Base-by-base conservation (phyloP, 192 early-diverging fungal genomes). In the Rhizophagus sp. region DNA sequence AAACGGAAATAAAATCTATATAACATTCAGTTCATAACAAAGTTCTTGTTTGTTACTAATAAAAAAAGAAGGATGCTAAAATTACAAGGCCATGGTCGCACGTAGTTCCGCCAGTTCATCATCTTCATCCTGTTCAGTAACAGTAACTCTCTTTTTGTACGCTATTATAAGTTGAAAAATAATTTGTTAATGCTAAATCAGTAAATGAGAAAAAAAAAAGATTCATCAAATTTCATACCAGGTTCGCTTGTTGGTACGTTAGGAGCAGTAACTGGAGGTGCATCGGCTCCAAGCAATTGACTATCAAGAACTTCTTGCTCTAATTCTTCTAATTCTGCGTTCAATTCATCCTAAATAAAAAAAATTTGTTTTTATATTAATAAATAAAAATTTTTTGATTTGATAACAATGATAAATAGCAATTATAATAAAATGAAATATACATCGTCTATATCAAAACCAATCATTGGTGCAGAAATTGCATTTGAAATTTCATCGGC, bases 401-500 rank as follows among this genome's bases (percentile, higher is more conserved):
- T 62, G 27, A 27, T 9, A n/a, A 80, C 12, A 30, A 3, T 36
- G 34, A 36, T 36, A 36, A 36, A 30, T 30, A 30, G 30, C 25
- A 1, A 41, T 47, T 68, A 19, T 22, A 82, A 44, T n/a, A 72
- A 78, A 79, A 27, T 13, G 73, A 49, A 27, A 12, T 50, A 75
- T 44, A 90, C 89, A 82, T 98, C 97, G 80, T 99, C 97, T 83
- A 97, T 80, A 34, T 96, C 96, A n/a, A 91, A 85, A 8, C 96
- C 97, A 81, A 96, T 93, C 79, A 96, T 89, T 0, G 96, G 97
- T 83, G 92, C 92, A 62, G 96, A 93, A 81, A 99, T 96, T 11
- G 96, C 97, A 50, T 97, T 94, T 22, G 92, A 94, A 13, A 99
- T 91, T 85, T 98, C 98, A 81, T 97, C 96, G 24, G 96, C 94